Base-by-base conservation (phyloP, 345 rosid genomes). In the Cardamine occulta region DNA sequence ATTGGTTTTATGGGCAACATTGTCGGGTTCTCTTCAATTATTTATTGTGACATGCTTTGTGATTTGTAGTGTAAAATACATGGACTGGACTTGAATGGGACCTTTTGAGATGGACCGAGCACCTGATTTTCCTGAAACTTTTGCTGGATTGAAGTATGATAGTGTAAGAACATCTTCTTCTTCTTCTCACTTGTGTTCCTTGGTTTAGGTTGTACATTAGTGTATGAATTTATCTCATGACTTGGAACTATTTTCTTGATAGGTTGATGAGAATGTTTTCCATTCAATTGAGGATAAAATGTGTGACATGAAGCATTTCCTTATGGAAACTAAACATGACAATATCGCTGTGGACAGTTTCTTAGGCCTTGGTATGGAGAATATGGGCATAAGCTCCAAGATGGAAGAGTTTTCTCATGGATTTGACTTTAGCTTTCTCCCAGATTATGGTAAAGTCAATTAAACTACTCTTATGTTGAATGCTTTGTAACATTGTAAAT, bases 291-390 rank as follows among this genome's bases (percentile, higher is more conserved):
- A 84, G 79, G 87, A 82, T 34, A 86, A 86, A 80, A 51, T 82
- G 53, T 52, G 69, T 75, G 86, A 79, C 72, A 84, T 81, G 70
- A 75, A 80, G 68, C 82, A 71, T 68, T 64, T 81, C 51, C 61
- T 81, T 26, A 81, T 74, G 59, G 95, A 88, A 56, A 86, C 92
- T 39, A 76, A 82, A 74, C 73, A 76, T 71, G 89, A 86, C 34
- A 73, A 81, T 77, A 68, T 72, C 66, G 76, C 82, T 0, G 85
- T 85, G 7, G 93, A 91, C 57, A 84, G 84, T 73, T 83, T 76
- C 45, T 69, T 86, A 53, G 85, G 87, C 65, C 73, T 82, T 21
- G 80, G 79, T 70, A 79, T 83, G 73, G 91, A 89, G 70, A 80
- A 73, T 75, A 63, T 83, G 45, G 85, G 80, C 63, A 83, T 85